Base-by-base conservation (phyloP, 371 early-diverging fungal species). In the Ordospora colligata region DNA sequence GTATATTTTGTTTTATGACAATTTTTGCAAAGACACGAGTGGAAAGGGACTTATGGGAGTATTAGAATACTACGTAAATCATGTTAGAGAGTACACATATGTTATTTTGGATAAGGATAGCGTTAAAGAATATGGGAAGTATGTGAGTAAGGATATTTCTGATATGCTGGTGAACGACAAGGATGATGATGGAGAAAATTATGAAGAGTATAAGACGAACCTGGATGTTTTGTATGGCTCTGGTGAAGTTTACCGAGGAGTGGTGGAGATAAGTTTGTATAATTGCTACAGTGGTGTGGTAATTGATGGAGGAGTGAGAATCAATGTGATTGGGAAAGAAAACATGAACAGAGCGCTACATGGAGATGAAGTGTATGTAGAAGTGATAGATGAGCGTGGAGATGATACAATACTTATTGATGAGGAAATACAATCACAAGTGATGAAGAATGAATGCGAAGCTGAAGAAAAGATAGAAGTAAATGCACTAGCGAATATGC, bases 291-390 rank as follows among this genome's bases (percentile, higher is more conserved):
- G 58, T 19, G 77, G 77, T 11, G 62, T 49, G 42, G 67, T 77
- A 6, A n/a, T 62, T 42, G 23, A 32, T 12, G 53, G 67, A 21
- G 22, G 62, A 42, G 53, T 46, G 23, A 23, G 53, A 40, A 43
- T 73, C 47, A 22, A 52, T 42, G 67, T 78, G 9, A n/a, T 63
- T 44, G 70, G 70, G 9, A 70, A 63, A 23, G 64, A 37, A 50
- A 65, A 80, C 50, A 73, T 82, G 65, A 82, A 79, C 66, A 66
- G 80, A 25, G 76, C 75, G 10, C 40, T 80, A 21, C 52, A 74
- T 71, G 80, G 80, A 45, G 82, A 82, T 44, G 70, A 74, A 46
- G 79, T 82, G 11, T 79, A 73, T 72, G 47, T 79, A 10, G 64
- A 73, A 25, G 43, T 52, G 0, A 52, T 71, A n/a, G 66, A 76